Evolutionary conservation across 106 monocot species (phyloP), one percentile per base, ranked within the genome.

Genomic region (Vanilla planifolia): DNA sequence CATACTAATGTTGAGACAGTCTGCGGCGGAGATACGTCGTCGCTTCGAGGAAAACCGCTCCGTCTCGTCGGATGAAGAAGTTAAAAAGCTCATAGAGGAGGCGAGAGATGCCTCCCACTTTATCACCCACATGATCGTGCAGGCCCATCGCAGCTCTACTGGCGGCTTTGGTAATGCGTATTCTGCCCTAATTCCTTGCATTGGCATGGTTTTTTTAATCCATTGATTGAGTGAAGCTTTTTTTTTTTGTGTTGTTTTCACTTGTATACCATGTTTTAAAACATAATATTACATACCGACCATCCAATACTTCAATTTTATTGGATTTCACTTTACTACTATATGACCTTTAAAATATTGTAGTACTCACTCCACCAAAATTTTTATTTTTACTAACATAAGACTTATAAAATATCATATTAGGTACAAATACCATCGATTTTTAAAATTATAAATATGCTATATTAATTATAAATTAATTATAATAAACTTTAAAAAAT

Each of bases 41-140:
- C 65, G 73, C 33, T 98, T 98, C 65, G 92, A 98, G 62, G 92
- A 87, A 65, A 79, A 79, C 72, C 79, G 88, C 0, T 53, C 37
- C 17, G 76, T 77, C 22, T 51, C 68, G 9, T 68, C 80, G 43
- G 75, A 67, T 61, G 77, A 59, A 39, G 81, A 98, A 62, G 64
- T 85, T 16, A 33, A 33, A n/a, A 51, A 74, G 39, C 70, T 81
- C 7, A 32, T 98, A 41, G 82, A 80, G 4, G 87, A 88, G 61
- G 98, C 92, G 6, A 71, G 75, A 27, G 98, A 98, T 62, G 98
- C 88, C 20, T 71, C 92, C 4, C 69, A 85, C 48, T 98, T 98
- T 72, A 82, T 98, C 66, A 20, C 73, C 32, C 68, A 84, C 62
- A 88, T 88, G 92, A 84, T 98, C 72, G 92, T 98, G 47, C 98